phyloP scores from a whole-genome alignment of 352 stramenopile genomes.

The Phytophthora crassamura region DNA sequence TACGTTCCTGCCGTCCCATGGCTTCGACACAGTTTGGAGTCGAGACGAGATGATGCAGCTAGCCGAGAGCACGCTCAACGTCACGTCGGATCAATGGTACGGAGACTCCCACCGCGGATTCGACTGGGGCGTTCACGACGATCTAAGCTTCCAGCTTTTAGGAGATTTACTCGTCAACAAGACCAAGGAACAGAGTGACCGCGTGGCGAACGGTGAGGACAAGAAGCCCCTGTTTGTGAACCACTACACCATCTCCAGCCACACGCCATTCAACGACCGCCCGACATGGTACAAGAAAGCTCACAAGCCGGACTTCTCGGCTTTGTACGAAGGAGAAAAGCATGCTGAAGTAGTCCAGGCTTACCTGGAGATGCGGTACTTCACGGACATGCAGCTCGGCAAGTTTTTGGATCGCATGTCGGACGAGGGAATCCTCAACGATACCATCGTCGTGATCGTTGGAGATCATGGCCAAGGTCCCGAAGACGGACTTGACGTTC shows the following conservation, averaged over 20 bases:
- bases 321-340: slow-evolving; percentile 38
- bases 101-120: slow-evolving; percentile 17
- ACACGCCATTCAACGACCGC: slow-evolving; percentile 44
- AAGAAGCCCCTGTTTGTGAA: slow-evolving; percentile 61
- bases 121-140: slow-evolving; percentile 61
- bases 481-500: slow-evolving; percentile 37
- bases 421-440: slow-evolving; percentile 46
- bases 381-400: slow-evolving; percentile 51
- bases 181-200: slow-evolving; percentile 40
- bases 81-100: slow-evolving; percentile 44
- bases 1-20: slow-evolving; percentile 51
- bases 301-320: slow-evolving; percentile 51
- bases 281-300: slow-evolving; percentile 53
- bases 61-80: slow-evolving; percentile 42
- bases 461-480: slow-evolving; percentile 58
- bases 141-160: slow-evolving; percentile 53
- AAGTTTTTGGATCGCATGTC: slow-evolving; percentile 64
- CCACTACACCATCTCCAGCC: slow-evolving; percentile 68
- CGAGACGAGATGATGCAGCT: slow-evolving; percentile 50
- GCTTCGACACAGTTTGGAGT: slow-evolving; percentile 55
- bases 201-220: slow-evolving; percentile 18
- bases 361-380: slow-evolving; percentile 62
- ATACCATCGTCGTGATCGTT: slow-evolving; percentile 63
- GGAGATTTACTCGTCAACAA: slow-evolving; percentile 61
- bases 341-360: slow-evolving; percentile 33